Base-by-base conservation (phyloP, 768 basidiomycete genomes). In the Boletus huronensis region DNA sequence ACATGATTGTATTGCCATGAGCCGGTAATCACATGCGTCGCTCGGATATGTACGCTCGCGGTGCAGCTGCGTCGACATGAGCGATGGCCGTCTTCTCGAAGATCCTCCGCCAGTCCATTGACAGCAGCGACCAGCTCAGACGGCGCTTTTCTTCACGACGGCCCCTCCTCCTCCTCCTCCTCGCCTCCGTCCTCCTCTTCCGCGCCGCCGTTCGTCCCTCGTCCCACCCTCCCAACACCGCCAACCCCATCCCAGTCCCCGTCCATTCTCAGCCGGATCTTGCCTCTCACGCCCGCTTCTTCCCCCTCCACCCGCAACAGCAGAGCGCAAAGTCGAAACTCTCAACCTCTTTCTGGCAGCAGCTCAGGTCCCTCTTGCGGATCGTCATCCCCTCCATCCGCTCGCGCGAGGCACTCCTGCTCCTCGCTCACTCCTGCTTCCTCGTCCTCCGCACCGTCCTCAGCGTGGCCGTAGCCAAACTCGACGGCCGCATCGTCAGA, bases 401-500 rank as follows among this genome's bases (percentile, higher is more conserved):
- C 26, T 83, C 83, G 2, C 85, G 85, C 59, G 93, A 98, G 64
- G 77, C 85, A 0, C 74, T 86, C 31, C 77, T 97, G 34, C 77
- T 98, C 17, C 70, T 81, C 7, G 69, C 87, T 0, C 95, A 98
- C 71, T 91, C 91, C 0, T 80, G 79, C 53, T 98, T 98, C 71
- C 80, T 98, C 50, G 80, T 98, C 2, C 71, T 90, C 25, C 75
- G 96, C 36, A 97, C 96, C 0, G 81, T 95, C 3, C 78, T 98
- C 21, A 94, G 91, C 61, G 83, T 98, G 5, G 82, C 82, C 6
- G 95, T 96, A 0, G 96, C 96, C 3, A 78, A 82, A 47, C 75
- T 98, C 2, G 96, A 98, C 64, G 96, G 96, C 13, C 75, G 84
- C 50, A 89, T 98, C 59, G 96, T 96, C 3, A 74, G 90, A 48